A percentile compares a stretch with the other conserved stretches of the same genome.
Evolutionary conservation across 805 yeast genomes (phyloP).

Genomic region (Nakazawaea peltata): DNA sequence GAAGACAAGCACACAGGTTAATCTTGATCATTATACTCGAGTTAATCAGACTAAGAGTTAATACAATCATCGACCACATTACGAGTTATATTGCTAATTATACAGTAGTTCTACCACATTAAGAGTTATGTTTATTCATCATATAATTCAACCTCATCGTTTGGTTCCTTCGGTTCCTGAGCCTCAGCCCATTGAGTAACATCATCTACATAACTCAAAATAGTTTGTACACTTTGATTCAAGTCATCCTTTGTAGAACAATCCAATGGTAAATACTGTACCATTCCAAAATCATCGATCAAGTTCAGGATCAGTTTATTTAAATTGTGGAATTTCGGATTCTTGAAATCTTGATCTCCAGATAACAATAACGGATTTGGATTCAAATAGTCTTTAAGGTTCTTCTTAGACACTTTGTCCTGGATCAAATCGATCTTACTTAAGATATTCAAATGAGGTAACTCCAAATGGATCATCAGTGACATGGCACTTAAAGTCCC

Average conservation of each 20-base stretch:
- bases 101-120: no score
- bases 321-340: constrained; percentile 58
- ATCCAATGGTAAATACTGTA: constrained; percentile 88
- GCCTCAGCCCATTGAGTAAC: constrained; percentile 96
- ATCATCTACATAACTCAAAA: constrained; percentile 89
- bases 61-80: no score
- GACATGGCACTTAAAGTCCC: constrained; percentile 98
- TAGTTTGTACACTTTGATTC: constrained; percentile 70
- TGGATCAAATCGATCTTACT: constrained; percentile 83
- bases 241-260: constrained; percentile 50
- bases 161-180: constrained; percentile 96
- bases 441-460: constrained; percentile 89
- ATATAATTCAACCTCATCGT: constrained; percentile 62
- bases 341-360: constrained; percentile 29
- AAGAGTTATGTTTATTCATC: constrained; percentile 30
- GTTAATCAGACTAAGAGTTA: no score
- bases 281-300: constrained; percentile 98
- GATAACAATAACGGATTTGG: constrained; percentile 81
- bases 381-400: constrained; percentile 74
- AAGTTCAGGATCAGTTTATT: constrained; percentile 80
- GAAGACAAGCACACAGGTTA: neutral
- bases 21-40: no score
- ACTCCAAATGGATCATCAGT: constrained; percentile 90
- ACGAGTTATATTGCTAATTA: no score
- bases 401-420: constrained; percentile 67